Base-by-base conservation (phyloP, 108 stramenopile genomes). In the Nannochloropsis gaditana region DNA sequence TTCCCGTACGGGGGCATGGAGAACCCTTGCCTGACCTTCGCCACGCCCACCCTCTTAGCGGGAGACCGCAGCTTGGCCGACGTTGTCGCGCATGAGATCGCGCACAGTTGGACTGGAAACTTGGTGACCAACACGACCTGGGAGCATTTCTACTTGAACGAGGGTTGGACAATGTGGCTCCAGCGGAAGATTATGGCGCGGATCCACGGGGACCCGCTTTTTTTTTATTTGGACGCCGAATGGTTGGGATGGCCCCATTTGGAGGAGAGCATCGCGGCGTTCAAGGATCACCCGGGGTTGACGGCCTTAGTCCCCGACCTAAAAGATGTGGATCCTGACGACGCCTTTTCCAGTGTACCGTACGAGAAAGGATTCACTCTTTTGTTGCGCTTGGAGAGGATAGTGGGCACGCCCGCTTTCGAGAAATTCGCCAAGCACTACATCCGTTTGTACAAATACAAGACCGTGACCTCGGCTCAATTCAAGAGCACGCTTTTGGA, bases 111-210 rank as follows among this genome's bases (percentile, higher is more conserved):
- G 97, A 95, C 95, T 0, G 99, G 99, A 9, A 99, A 99, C 90
- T 85, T 98, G 9, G 95, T 98, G 81, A 99, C 96, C 45, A 97
- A 96, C 91, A 88, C 92, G 79, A 96, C 95, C 21, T 97, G 96
- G 93, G 91, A 90, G 73, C 93, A 96, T 83, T 97, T 97, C 85
- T 98, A n/a, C 5, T 45, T 99, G 43, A 99, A 99, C 87, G 99
- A 99, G 84, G 99, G 99, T 31, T 98, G 96, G 95, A 99, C 99
- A 9, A 93, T 94, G 44, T 98, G 96, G 94, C 92, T 98, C 9
- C 94, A 99, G 91, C 91, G 99, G 9, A 97, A 97, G 86, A 96
- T 99, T 86, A 97, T 97, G 95, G 11, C 41, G 21, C 80, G 86
- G 83, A 84, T 89, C 3, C 83, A 85, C 8, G 85, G 85, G 5